Evolutionary conservation across 345 rosid species (phyloP), one percentile per base, ranked within the genome.

Genomic region (Citrus hindsii): DNA sequence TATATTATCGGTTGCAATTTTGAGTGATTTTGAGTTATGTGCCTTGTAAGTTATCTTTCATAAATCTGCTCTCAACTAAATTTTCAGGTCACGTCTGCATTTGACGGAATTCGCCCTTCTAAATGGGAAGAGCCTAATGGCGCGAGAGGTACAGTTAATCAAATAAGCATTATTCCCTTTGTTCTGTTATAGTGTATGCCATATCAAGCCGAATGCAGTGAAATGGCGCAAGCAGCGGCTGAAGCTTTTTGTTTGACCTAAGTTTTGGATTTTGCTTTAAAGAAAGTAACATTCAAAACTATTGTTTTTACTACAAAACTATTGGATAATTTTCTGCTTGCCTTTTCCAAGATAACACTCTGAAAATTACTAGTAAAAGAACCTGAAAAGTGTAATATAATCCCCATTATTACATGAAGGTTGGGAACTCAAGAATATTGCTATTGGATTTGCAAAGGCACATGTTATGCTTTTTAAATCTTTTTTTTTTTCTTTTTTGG

Each of bases 71-170:
- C 38, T 77, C 55, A 16, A 60, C 46, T 74, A 68, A 86, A 76
- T 77, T 67, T 81, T 77, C 91, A 96, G 97, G 97, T 92, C 59
- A 90, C 92, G 8, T 86, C 97, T 73, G 99, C 97, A 60, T 94
- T 96, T 80, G 98, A 96, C 84, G 99, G 99, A 79, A 89, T 88
- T 83, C 87, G 77, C 24, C 76, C 82, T 24, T 86, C 97, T 32
- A 96, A 96, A 86, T 96, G 99, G 99, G 98, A 94, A 87, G 98
- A 94, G 56, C 98, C 97, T 71, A 90, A 89, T 83, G 99, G 99
- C 21, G 98, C 91, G 66, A 92, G 42, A 91, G 99, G 99, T 95
- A 82, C 68, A 21, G 56, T 61, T 42, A 63, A 40, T 61, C 66
- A 35, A 35, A 58, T 73, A 59, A 58, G 62, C 5, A 59, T 55